Base-by-base conservation (phyloP, 2,329 filamentous ascomycete genomes). In the Bipolaris bicolor region DNA sequence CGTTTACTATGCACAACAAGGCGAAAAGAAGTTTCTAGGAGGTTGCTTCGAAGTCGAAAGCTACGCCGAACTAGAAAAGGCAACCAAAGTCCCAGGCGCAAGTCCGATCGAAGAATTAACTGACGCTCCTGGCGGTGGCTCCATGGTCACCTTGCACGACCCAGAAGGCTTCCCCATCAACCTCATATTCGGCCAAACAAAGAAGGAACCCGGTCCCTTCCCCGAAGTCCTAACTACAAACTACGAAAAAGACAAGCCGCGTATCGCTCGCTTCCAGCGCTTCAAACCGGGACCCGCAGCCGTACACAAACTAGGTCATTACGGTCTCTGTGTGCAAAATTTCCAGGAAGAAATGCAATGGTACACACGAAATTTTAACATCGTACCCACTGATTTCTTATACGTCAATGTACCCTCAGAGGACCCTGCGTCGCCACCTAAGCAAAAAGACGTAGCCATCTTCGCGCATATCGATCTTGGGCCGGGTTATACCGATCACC, bases 131-230 rank as follows among this genome's bases (percentile, higher is more conserved):
- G 84, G 85, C 2, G 83, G 78, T 37, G 83, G 84, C 48, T 77
- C 80, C 61, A 74, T 79, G 10, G 83, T 87, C 6, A 77, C 74
- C 0, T 57, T 79, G 7, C 43, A 60, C 3, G 69, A 77, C n/a
- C 76, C 86, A 2, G 84, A 87, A 56, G 82, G 81, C 0, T 86
- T 82, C 58, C 82, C 83, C 1, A 81, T 87, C 65, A 84, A 86
- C 65, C 77, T 88, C 0, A 79, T 88, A 1, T 75, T 82, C 61
- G 85, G 83, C 1, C 85, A 88, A 69, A 69, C 77, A 3, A 76
- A 77, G 20, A 63, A 63, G 76, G 80, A 51, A 74, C 79, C 3
- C 66, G 80, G 51, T 54, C 81, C 52, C 70, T 80, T 59, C 69
- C 82, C 71, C 80, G 86, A 75, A 82, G 79, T 70, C 78, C 83